Evolutionary conservation across 441 rosid species (phyloP), one percentile per base, ranked within the genome.

Genomic region (Populus hybrid): DNA sequence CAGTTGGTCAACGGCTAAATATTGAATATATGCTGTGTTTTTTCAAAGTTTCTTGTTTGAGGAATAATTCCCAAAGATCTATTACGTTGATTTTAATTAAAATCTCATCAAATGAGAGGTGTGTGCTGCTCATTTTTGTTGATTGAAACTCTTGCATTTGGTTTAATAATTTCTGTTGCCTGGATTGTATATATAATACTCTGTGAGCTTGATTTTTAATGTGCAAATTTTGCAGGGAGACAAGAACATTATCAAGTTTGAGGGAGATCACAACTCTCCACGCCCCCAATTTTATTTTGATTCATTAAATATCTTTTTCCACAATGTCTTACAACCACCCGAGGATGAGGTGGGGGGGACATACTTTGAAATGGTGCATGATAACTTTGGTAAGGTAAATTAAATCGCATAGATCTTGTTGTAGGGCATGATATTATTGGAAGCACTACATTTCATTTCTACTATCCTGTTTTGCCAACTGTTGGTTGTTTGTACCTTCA

Each of bases 181-280:
- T 66, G 42, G 46, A 12, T 70, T 63, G n/a, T 80, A 9, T 73
- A 9, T 68, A 73, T 75, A 7, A 53, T 10, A 59, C 21, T 26
- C 3, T 32, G 40, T 59, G 66, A 6, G 53, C 53, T 80, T 79
- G 69, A 75, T 65, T 80, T 77, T 69, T 76, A 35, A 78, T 67
- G 42, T 30, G 67, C 65, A 65, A 63, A 73, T 82, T 76, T 83
- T 84, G 77, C 88, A 96, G 99, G 99, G 99, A 67, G 98, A 96
- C 90, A 96, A 96, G 89, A 96, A 96, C 78, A 89, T 96, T 76
- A 96, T 94, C 84, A 94, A 94, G 80, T 96, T 96, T 84, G 98
- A 93, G 76, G 99, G 99, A 84, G 99, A 96, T 83, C 99, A 96
- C 86, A 96, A 96, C 82, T 94, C 99, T 67, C 98, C 94, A 21